These are phyloP conservation scores for Fusarium sp. DNA, from an alignment of 2,329 filamentous ascomycete species.

Conservation along the genomic window DNA sequence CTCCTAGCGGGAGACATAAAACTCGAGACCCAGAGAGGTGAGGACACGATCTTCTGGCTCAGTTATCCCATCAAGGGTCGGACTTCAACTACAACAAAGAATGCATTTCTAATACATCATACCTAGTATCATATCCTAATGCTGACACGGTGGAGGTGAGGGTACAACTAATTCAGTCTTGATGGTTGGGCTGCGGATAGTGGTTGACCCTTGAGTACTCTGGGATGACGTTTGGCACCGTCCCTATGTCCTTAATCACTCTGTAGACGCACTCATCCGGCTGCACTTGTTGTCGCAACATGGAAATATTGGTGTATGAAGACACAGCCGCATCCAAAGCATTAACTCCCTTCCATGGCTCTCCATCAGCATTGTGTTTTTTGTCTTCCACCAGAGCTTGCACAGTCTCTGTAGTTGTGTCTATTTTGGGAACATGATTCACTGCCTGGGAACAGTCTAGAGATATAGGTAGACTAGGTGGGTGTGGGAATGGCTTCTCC, in stretches of 20 bases:
- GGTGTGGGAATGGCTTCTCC: neutral
- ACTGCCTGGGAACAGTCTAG: neutral
- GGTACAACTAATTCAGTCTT: neutral
- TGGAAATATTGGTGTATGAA: neutral
- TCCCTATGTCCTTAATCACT: slow-evolving; percentile 7
- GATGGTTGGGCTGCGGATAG: slow-evolving; percentile 44
- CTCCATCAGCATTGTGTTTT: neutral
- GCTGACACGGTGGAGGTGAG: too few species aligned
- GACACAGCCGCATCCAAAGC: neutral
- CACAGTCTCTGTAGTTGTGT: too few species aligned
- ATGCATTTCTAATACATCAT: too few species aligned
- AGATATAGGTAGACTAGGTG: neutral
- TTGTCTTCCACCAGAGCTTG: too few species aligned
- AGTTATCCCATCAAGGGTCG: too few species aligned
- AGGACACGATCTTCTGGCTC: too few species aligned
- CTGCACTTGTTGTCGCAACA: neutral
- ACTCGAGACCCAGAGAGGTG: too few species aligned
- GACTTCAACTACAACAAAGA: too few species aligned
- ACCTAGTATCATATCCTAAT: too few species aligned
- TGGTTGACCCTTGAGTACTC: slow-evolving; percentile 52
- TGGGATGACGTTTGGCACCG: slow-evolving; percentile 51
- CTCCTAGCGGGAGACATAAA: too few species aligned
- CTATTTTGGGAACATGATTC: neutral
- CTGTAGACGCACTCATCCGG: neutral
- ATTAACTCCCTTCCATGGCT: neutral